Conservation (phyloP, 352 stramenopile species). For the Globisporangium megalacanthum region DNA sequence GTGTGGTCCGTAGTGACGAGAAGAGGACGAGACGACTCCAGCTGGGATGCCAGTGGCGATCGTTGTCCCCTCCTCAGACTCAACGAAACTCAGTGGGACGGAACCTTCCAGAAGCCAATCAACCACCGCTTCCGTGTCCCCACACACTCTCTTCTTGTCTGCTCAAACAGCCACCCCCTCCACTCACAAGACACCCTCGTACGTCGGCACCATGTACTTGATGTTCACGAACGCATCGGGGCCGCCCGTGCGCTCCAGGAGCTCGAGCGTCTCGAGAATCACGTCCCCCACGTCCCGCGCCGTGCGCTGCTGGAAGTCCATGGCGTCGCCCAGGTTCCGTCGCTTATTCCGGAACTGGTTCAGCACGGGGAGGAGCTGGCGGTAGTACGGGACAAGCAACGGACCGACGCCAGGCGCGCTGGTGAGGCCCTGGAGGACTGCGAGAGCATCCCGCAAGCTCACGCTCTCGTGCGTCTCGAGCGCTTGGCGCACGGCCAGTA, state of each 20-base stretch:
- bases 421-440: conserved; percentile 59
- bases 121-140: too few relatives aligned
- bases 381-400: conserved; percentile 89
- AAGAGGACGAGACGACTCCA: too few relatives aligned
- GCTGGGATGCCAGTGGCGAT: too few relatives aligned
- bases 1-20: too few relatives aligned
- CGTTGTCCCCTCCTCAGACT: too few relatives aligned
- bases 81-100: too few relatives aligned
- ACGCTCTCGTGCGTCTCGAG: conserved; percentile 59
- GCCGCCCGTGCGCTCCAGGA: conserved; percentile 81
- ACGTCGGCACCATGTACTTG: conserved; percentile 97
- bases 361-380: conserved; percentile 85
- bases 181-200: too few relatives aligned
- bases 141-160: too few relatives aligned
- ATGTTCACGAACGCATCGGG: conserved; percentile 92
- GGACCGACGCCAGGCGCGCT: conserved; percentile 55
- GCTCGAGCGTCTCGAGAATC: conserved; percentile 84
- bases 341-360: conserved; percentile 89
- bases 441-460: conserved; percentile 46
- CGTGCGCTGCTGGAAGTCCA: conserved; percentile 87
- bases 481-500: conserved; percentile 62
- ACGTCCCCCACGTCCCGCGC: conserved; percentile 79
- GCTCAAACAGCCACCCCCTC: too few relatives aligned
- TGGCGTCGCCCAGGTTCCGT: conserved; percentile 86
- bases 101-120: too few relatives aligned